Conservation (phyloP, 441 rosid genomes). For the Erysimum cheiri region DNA sequence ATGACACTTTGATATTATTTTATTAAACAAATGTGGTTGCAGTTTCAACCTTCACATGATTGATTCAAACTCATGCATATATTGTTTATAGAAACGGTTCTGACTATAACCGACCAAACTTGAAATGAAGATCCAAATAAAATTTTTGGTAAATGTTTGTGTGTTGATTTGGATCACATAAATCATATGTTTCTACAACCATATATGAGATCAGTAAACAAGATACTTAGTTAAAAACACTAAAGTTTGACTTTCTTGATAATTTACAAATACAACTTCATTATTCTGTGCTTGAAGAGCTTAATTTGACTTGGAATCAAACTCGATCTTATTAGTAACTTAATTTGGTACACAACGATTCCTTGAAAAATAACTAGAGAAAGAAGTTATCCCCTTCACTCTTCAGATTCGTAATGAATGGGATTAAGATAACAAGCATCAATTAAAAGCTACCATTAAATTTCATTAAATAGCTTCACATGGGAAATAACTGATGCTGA, state of each 20-base stretch:
- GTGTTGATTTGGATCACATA: slow-evolving; percentile 3
- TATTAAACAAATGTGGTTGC: not conserved
- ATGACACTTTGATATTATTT: not conserved
- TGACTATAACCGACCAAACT: slow-evolving; percentile 9
- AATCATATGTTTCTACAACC: not conserved
- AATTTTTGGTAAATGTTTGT: no score
- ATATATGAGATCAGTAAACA: not conserved
- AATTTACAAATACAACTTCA: no score
- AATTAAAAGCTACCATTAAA: slow-evolving; percentile 37
- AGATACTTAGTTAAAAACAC: not conserved
- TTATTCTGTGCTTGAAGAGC: not conserved
- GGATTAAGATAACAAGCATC: slow-evolving; percentile 30
- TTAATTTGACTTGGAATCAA: slow-evolving; percentile 9
- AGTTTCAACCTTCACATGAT: slow-evolving; percentile 11
- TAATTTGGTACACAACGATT: not conserved
- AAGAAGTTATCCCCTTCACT: not conserved
- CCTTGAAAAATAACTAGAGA: slow-evolving; percentile 4
- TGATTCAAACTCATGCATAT: slow-evolving; percentile 1
- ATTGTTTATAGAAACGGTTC: slow-evolving; percentile 18
- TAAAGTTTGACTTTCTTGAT: not conserved
- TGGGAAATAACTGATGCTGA: slow-evolving; percentile 44
- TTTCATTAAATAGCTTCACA: slow-evolving; percentile 44
- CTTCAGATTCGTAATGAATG: slow-evolving; percentile 27
- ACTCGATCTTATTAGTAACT: not conserved
- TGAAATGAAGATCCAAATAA: no score